Percentiles rank a stretch among this genome's conserved stretches.
phyloP scores from a whole-genome alignment of 176 grass and related monocot genomes.

The Alloteropsis semialata region DNA sequence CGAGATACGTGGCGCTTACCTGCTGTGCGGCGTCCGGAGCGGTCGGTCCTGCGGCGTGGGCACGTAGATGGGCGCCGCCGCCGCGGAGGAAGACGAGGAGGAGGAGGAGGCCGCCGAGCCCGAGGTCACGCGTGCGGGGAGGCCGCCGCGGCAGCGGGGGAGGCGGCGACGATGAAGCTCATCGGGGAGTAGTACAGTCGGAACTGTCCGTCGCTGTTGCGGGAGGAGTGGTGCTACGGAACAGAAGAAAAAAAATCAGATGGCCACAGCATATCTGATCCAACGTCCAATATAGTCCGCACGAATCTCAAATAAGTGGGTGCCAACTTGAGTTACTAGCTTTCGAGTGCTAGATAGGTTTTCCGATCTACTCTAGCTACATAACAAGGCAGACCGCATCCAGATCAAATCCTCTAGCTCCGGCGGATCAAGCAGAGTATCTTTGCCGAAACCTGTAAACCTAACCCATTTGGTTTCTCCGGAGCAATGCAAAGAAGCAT shows the following conservation, averaged over 20 bases:
- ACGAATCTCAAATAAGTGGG: too few species aligned
- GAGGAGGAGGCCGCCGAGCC: background rate
- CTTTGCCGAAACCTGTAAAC: background rate
- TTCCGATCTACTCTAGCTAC: slow-evolving; percentile 14
- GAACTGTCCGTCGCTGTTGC: too few species aligned
- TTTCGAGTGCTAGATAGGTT: too few species aligned
- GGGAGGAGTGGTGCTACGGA: too few species aligned
- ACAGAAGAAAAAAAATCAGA: too few species aligned
- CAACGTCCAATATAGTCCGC: too few species aligned
- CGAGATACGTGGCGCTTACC: slow-evolving; percentile 33
- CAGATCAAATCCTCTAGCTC: slow-evolving; percentile 15
- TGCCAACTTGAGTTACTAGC: too few species aligned
- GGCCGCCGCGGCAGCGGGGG: background rate
- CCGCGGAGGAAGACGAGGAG: background rate
- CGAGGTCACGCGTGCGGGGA: background rate
- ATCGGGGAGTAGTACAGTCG: too few species aligned
- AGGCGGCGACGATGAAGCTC: background rate
- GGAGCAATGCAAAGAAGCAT: background rate
- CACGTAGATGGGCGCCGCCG: slow-evolving; percentile 52
- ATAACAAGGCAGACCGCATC: slow-evolving; percentile 20
- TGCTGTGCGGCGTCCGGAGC: slow-evolving; percentile 89
- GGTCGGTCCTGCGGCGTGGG: slow-evolving; percentile 63
- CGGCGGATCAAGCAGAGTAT: background rate
- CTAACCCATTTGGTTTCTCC: background rate
- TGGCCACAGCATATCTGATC: too few species aligned